phyloP scores from a whole-genome alignment of 1,284 basidiomycete genomes.

The Ceratobasidium sp. region DNA sequence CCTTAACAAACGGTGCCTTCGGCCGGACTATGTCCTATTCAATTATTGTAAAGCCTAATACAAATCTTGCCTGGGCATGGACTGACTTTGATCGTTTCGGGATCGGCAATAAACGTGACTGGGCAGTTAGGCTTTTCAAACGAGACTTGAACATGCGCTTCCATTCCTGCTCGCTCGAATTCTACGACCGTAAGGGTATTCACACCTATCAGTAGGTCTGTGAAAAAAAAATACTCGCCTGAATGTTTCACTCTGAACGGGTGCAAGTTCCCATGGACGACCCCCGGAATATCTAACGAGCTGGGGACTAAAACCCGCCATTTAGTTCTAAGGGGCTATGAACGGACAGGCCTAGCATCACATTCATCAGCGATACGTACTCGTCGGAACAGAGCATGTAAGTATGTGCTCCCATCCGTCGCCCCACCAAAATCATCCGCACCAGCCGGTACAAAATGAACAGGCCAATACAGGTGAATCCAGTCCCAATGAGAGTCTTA shows the following conservation, averaged over 20 bases:
- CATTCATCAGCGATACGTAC: neutral
- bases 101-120: conserved; percentile 6
- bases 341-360: neutral
- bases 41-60: neutral
- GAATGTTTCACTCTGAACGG: neutral
- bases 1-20: neutral
- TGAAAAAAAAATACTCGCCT: neutral
- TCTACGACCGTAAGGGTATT: neutral
- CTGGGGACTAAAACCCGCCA: conserved; percentile 13
- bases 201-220: neutral
- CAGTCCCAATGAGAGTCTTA: conserved; percentile 48
- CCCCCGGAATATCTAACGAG: neutral
- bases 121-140: neutral
- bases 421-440: neutral
- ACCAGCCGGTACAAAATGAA: neutral
- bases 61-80: neutral
- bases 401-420: neutral
- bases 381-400: neutral
- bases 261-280: conserved; percentile 11
- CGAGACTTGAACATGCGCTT: conserved; percentile 22
- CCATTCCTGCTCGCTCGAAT: conserved; percentile 23
- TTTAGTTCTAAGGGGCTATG: neutral
- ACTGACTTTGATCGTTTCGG: conserved; percentile 10
- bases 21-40: neutral
- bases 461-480: conserved; percentile 47